A percentile compares a stretch with the other conserved stretches of the same genome.
Evolutionary conservation across 352 stramenopile species (phyloP).

Genomic region (Pythium aristosporum): DNA sequence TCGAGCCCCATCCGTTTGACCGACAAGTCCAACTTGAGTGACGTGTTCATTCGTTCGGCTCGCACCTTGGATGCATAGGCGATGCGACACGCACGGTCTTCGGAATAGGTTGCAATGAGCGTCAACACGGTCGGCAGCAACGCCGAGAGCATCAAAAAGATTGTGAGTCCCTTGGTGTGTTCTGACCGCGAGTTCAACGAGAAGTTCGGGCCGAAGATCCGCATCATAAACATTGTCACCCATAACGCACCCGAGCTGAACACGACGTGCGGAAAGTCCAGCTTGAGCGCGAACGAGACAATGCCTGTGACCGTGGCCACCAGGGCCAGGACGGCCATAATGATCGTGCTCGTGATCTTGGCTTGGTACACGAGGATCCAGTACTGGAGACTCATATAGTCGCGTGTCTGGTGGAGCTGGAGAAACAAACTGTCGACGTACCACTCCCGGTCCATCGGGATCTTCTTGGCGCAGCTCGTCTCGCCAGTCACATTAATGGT

Average conservation of each 20-base stretch:
- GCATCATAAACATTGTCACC: constrained; percentile 49
- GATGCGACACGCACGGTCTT: constrained; percentile 65
- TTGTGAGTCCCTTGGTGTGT: constrained; percentile 49
- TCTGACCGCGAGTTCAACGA: constrained; percentile 45
- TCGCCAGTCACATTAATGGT: constrained; percentile 33
- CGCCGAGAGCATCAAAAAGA: constrained; percentile 60
- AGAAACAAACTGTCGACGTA: constrained; percentile 44
- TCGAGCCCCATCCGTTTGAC: constrained; percentile 70
- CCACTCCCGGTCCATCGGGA: constrained; percentile 42
- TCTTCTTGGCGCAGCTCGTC: constrained; percentile 45
- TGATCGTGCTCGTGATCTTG: constrained; percentile 57
- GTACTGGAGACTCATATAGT: constrained; percentile 50
- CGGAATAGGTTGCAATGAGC: constrained; percentile 72
- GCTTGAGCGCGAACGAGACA: constrained; percentile 68
- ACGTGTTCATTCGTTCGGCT: constrained; percentile 80
- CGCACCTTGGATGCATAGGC: constrained; percentile 74
- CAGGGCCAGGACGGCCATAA: constrained; percentile 64
- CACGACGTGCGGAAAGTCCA: constrained; percentile 77
- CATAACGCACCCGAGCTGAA: constrained; percentile 52
- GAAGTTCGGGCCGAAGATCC: constrained; percentile 48
- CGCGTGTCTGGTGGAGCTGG: constrained; percentile 22
- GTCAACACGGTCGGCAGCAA: constrained; percentile 64
- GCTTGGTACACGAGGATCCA: constrained; percentile 71
- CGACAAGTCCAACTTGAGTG: constrained; percentile 73
- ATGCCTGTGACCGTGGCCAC: constrained; percentile 60